A percentile compares a stretch with the other conserved stretches of the same genome.
Evolutionary conservation across 2,329 filamentous ascomycete genomes (phyloP).

Genomic region (Mollisiaceae sp.): DNA sequence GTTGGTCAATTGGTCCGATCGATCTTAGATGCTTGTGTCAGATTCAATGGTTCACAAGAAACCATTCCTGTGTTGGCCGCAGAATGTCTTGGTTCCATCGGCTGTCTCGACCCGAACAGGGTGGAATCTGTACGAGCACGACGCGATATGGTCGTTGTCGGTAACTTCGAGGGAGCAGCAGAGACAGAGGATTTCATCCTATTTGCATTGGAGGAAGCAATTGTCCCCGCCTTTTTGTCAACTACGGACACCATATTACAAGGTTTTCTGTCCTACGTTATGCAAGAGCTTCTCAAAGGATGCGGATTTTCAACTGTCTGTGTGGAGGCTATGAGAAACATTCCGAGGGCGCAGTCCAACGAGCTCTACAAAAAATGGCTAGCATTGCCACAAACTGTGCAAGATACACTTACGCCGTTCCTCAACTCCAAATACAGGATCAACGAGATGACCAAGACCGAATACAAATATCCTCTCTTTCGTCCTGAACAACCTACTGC

Average conservation of each 20-base stretch:
- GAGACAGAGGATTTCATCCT: conserved; percentile 88
- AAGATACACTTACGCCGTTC: conserved; percentile 87
- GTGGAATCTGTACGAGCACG: conserved; percentile 81
- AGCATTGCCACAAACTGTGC: conserved; percentile 74
- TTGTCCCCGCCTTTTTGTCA: conserved; percentile 91
- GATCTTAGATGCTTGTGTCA: conserved; percentile 83
- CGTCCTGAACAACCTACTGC: conserved; percentile 30
- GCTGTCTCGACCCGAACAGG: conserved; percentile 89
- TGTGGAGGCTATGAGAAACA: conserved; percentile 37
- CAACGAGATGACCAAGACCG: conserved; percentile 58
- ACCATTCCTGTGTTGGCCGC: conserved; percentile 77
- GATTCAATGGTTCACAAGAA: conserved; percentile 71
- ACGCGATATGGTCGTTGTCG: conserved; percentile 81
- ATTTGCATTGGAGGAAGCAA: conserved; percentile 82
- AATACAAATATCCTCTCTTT: conserved; percentile 76
- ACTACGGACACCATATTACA: conserved; percentile 87
- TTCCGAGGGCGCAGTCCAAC: conserved; percentile 49
- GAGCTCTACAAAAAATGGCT: conserved; percentile 77
- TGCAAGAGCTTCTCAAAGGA: conserved; percentile 86
- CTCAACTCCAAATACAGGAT: conserved; percentile 83
- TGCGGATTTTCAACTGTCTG: conserved; percentile 71
- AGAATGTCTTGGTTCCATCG: conserved; percentile 84
- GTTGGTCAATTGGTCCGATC: conserved; percentile 75
- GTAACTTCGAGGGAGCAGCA: conserved; percentile 79
- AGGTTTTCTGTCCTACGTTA: conserved; percentile 89